Base-by-base conservation (phyloP, 805 yeast genomes). In the Saturnispora bothae region DNA sequence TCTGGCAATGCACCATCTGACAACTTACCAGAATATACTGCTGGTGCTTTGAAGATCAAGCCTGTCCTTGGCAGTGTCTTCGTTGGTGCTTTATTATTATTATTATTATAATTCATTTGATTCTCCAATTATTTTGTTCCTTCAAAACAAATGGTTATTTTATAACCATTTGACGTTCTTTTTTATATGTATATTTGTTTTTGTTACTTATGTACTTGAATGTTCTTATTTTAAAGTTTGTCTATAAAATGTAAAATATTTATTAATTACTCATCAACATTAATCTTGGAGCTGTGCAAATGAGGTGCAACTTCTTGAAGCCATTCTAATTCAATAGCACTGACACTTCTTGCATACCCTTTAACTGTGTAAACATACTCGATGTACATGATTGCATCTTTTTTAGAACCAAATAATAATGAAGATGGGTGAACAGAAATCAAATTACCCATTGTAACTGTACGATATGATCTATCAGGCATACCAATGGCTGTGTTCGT, bases 321-420 rank as follows among this genome's bases (percentile, higher is more conserved):
- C 97, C 97, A 89, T 13, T 74, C 71, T 39, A 84, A 60, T 52
- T 84, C 83, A 19, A 92, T 70, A 13, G 80, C 76, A 34, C 86
- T 78, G n/a, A 88, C 95, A 44, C 68, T 79, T 49, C 98, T 68
- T 1, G 94, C 97, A 52, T 88, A 92, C 1, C 95, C 95, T 56
- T 85, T 85, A 12, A 88, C 72, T 1, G 98, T 92, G 56, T 72
- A 89, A 13, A 92, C 96, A 54, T 83, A 88, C 59, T 92, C 98
- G 27, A 86, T 77, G 63, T 85, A 92, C 94, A 92, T 79, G 39
- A 92, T 77, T 1, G 94, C 95, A 47, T 89, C 95, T 32, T 76
- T 67, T 47, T 73, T 71, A 46, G 72, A 71, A 5, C 96, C 95
- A 59, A 89, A 92, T 29, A 92, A 61, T 57, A 83, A 61, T 0